Base-by-base conservation (phyloP, 768 basidiomycete genomes). In the Boletus vinaceobasis region DNA sequence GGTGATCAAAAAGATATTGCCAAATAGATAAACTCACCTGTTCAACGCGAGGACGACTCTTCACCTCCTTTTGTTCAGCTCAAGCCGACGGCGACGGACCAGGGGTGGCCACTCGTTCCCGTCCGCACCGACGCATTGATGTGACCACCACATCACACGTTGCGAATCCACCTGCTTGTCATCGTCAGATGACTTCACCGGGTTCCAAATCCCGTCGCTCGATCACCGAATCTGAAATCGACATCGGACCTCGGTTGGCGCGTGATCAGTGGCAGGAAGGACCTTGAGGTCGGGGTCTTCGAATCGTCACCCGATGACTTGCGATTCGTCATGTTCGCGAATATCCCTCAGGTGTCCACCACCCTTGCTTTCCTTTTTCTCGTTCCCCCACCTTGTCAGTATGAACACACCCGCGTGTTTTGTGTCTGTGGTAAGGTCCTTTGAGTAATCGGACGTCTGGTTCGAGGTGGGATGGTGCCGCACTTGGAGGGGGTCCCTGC, bases 221-320 rank as follows among this genome's bases (percentile, higher is more conserved):
- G 50, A 62, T 52, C 38, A 9, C 54, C 38, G 21, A 44, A 61
- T 47, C 48, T 21, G 40, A 21, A 48, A 42, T 33, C 19, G 31
- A 23, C 40, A 50, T 37, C 48, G 36, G 48, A 62, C 7, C 44
- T 21, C 14, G 31, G 50, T 40, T 13, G 50, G 26, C 46, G 37
- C 37, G 38, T 45, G 55, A 15, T 31, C 33, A 45, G 7, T 23
- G 19, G 19, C 19, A 52, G 38, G 44, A 48, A 29, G 23, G 33
- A 14, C 13, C 29, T n/a, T 32, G 36, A 13, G 31, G 26, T 21
- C 15, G 7, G 15, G 15, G 10, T 27, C 46, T 47, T 60, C 40
- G 37, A 48, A 32, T 35, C 36, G 7, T 46, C 44, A 37, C 33
- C 7, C 27, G 26, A 23, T 26, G 43, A 11, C 14, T 8, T 37